Conservation (phyloP, 139 green algal genomes). For the Tetradesmus lagerheimii region DNA sequence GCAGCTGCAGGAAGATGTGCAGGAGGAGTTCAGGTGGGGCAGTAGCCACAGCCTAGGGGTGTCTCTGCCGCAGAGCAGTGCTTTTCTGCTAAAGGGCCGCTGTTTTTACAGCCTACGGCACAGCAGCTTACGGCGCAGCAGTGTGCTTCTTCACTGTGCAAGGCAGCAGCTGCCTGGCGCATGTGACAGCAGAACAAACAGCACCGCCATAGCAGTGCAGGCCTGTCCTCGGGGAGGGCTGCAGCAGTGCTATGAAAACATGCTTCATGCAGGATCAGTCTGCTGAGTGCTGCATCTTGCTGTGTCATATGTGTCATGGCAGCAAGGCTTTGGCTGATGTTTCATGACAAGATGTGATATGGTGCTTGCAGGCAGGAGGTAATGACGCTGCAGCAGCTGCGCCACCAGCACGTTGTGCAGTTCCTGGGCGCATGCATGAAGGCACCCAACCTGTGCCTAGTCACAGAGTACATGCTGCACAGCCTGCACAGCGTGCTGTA, state of each 20-base stretch:
- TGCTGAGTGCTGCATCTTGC: too few species aligned
- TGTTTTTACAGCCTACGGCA: too few species aligned
- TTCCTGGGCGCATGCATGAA: constrained; percentile 71
- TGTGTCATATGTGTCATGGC: neutral
- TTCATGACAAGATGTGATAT: neutral
- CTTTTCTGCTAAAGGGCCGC: too few species aligned
- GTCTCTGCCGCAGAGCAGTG: too few species aligned
- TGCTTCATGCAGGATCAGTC: neutral
- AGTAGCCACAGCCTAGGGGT: neutral
- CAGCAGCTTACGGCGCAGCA: too few species aligned
- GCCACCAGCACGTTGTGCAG: constrained; percentile 78
- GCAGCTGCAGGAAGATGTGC: constrained; percentile 57
- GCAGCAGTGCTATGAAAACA: neutral
- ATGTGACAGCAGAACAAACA: too few species aligned
- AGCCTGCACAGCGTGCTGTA: constrained; percentile 72
- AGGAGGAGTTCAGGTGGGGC: constrained; percentile 45
- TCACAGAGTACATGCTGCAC: constrained; percentile 76
- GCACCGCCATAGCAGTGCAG: constrained; percentile 8
- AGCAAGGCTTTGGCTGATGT: neutral
- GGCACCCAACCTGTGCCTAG: constrained; percentile 68
- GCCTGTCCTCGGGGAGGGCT: neutral
- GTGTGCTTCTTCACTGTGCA: neutral
- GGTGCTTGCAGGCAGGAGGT: constrained; percentile 62
- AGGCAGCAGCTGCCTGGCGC: too few species aligned
- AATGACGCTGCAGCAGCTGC: constrained; percentile 71